Conservation (phyloP, 2,329 filamentous ascomycete species). For the Annulohypoxylon truncatum region DNA sequence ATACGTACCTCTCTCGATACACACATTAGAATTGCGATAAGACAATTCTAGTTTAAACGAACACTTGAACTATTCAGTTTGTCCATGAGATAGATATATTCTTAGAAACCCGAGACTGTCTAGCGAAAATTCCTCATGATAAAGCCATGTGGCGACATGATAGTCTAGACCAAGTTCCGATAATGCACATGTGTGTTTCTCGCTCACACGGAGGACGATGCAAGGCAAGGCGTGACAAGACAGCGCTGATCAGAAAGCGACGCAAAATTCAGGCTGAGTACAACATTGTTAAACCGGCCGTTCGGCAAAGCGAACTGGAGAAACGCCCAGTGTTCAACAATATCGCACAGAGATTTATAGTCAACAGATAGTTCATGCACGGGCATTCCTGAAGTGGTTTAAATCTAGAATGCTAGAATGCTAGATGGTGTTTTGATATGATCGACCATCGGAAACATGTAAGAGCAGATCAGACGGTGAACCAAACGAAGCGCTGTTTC, state of each 20-base stretch:
- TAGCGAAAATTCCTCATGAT: background rate
- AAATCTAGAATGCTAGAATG: constrained; percentile 16
- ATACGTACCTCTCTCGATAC: constrained; percentile 6
- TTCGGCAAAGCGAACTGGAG: constrained; percentile 29
- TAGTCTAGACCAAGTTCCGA: constrained; percentile 8
- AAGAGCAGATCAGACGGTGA: constrained; percentile 27
- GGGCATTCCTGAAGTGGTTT: constrained; percentile 23
- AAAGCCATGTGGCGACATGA: constrained; percentile 24
- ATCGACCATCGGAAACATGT: constrained; percentile 33
- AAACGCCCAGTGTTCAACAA: constrained; percentile 22
- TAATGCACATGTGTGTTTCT: constrained; percentile 5
- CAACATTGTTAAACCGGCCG: constrained; percentile 6
- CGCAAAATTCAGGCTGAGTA: constrained; percentile 33
- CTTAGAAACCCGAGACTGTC: constrained; percentile 33
- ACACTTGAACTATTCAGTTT: background rate
- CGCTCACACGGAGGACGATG: constrained; percentile 28
- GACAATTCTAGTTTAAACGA: constrained; percentile 1
- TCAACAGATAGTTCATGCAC: constrained; percentile 12
- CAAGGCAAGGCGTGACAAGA: constrained; percentile 10
- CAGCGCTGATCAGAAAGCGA: constrained; percentile 9
- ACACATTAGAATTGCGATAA: constrained; percentile 6
- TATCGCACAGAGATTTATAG: background rate
- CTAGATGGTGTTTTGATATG: constrained; percentile 13
- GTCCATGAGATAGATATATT: constrained; percentile 21
- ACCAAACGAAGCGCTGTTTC: constrained; percentile 11